Evolutionary conservation across 768 basidiomycete species (phyloP).

Genomic region (Xanthoconium purpureum): DNA sequence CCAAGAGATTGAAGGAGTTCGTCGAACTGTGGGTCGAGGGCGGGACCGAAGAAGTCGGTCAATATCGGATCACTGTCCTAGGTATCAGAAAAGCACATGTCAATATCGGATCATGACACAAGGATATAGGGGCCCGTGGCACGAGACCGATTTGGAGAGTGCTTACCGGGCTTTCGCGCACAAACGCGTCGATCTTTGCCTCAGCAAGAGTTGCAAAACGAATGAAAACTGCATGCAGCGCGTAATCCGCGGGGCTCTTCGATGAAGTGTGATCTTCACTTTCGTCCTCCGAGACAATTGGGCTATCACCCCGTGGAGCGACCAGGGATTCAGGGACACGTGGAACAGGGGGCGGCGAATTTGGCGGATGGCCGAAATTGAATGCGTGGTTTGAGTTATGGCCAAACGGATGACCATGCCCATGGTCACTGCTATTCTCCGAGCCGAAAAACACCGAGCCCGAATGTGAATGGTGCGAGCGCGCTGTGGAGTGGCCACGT

Average conservation of each 20-base stretch:
- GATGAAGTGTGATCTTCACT: conserved; percentile 61
- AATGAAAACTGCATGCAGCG: conserved; percentile 84
- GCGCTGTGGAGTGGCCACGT: conserved; percentile 58
- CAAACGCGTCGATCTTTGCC: conserved; percentile 71
- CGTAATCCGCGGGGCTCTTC: conserved; percentile 84
- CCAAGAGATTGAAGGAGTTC: conserved; percentile 81
- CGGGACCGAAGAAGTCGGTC: conserved; percentile 63
- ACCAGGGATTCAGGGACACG: conserved; percentile 66
- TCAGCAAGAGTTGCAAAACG: conserved; percentile 81
- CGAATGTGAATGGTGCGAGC: conserved; percentile 75
- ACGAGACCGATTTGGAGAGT: background rate
- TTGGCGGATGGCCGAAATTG: conserved; percentile 29
- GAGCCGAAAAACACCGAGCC: conserved; percentile 71
- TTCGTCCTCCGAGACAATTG: conserved; percentile 58
- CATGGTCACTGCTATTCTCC: conserved; percentile 70
- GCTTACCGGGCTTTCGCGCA: conserved; percentile 66
- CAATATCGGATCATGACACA: background rate
- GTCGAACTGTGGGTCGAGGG: conserved; percentile 78
- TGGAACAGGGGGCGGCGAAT: conserved; percentile 76
- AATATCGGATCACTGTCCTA: conserved; percentile 73
- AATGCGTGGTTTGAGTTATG: conserved; percentile 27
- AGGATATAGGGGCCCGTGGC: background rate
- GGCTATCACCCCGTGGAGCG: conserved; percentile 49
- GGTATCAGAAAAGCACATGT: background rate
- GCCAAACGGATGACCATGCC: conserved; percentile 38